These are phyloP conservation scores for Phialophora verrucosa DNA, from an alignment of 2,329 filamentous ascomycete species.

Conservation along the genomic window DNA sequence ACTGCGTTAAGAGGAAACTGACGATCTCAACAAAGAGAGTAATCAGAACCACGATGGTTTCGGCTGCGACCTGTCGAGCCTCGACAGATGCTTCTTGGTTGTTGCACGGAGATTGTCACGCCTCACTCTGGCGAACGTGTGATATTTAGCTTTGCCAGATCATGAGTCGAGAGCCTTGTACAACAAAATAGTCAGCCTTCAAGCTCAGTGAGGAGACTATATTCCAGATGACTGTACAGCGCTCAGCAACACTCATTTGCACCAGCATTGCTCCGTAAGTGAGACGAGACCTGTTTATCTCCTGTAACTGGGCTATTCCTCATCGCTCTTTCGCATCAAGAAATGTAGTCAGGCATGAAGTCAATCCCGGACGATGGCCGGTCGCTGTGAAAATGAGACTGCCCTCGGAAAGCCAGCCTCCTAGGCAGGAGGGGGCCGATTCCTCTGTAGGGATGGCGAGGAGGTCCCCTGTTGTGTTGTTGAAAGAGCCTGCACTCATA, in stretches of 20 bases:
- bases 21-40: neutral
- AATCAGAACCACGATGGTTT: neutral
- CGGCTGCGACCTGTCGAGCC: neutral
- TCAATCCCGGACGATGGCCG: too few relatives aligned
- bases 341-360: neutral
- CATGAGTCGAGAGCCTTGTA: neutral
- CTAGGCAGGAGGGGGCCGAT: neutral
- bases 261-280: too few relatives aligned
- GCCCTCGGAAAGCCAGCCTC: neutral
- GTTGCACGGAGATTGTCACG: neutral
- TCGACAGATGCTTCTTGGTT: neutral
- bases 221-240: neutral
- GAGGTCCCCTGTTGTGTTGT: neutral
- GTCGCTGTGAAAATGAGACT: neutral
- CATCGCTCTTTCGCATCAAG: neutral
- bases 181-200: neutral
- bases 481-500: neutral
- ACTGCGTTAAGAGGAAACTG: neutral
- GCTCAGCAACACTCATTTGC: neutral
- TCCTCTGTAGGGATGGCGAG: neutral
- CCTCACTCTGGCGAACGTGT: neutral
- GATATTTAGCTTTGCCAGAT: neutral
- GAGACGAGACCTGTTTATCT: neutral
- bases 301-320: neutral
- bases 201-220: neutral